Base-by-base conservation (phyloP, 805 yeast genomes). In the Candida montana region DNA sequence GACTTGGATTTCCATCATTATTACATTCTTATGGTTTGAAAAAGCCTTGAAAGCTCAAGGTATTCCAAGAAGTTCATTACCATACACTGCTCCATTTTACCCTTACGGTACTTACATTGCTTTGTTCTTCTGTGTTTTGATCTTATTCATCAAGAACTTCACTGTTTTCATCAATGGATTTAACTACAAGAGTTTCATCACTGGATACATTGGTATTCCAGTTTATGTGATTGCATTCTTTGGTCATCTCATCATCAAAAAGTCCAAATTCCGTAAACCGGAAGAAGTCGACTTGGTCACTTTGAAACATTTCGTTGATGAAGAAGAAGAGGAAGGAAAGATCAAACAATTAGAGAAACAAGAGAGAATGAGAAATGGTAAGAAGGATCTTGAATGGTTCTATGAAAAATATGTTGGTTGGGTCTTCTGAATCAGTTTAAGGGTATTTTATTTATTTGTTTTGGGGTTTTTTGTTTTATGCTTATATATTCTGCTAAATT, bases 201-300 rank as follows among this genome's bases (percentile, higher is more conserved):
- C 91, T 27, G 89, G 90, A 34, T 83, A 84, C 63, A 80, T 84
- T 53, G 84, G 85, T 24, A 71, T 83, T 2, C 87, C 87, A 28
- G 79, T 82, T 10, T 83, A 71, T 52, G 31, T 79, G 28, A 64
- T 76, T 36, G 66, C 74, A 44, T 72, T 65, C 49, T 52, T 72
- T 47, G 87, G 85, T 6, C 80, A 77, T 68, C 82, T 82, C 64
- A n/a, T 79, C 30, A 49, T 64, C 48, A 63, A 62, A 57, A 78
- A 71, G 58, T 69, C 83, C 27, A 70, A 67, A 51, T 44, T 69
- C 23, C 68, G 75, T 40, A 60, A 54, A 31, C 72, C 85, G 7
- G 64, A 62, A 34, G 85, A 81, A 50, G 82, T 75, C 21, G 91
- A 83, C 58, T 65, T 81, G 56, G 61, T 58, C 37, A 77, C 84